phyloP scores from a whole-genome alignment of 176 grass and related monocot genomes.

The Metroxylon sagu region DNA sequence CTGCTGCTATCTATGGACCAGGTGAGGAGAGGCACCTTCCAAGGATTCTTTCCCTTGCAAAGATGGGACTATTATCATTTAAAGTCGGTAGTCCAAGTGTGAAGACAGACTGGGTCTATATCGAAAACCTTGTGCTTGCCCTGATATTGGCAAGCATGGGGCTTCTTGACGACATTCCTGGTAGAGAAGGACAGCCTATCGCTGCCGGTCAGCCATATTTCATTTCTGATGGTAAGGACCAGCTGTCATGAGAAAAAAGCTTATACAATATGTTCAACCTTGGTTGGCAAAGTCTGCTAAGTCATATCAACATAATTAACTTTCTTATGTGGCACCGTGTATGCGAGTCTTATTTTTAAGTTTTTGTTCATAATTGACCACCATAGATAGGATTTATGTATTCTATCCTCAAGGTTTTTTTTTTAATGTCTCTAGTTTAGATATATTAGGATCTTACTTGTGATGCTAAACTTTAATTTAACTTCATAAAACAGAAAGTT shows the following conservation, averaged over 20 bases:
- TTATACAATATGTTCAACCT: too few relatives aligned
- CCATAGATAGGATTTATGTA: too few relatives aligned
- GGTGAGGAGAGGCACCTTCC: constrained; percentile 81
- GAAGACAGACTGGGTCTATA: constrained; percentile 91
- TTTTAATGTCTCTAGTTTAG: too few relatives aligned
- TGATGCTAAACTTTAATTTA: too few relatives aligned
- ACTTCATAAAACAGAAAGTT: too few relatives aligned
- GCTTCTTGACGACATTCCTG: constrained; percentile 67
- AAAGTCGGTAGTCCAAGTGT: constrained; percentile 58
- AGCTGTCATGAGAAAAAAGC: neutral
- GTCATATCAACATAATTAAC: too few relatives aligned
- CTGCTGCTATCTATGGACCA: constrained; percentile 90
- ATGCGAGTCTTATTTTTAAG: too few relatives aligned
- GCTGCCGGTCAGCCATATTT: constrained; percentile 91
- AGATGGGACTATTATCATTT: constrained; percentile 71
- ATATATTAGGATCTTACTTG: too few relatives aligned
- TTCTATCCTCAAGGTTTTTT: too few relatives aligned
- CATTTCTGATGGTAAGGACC: constrained; percentile 78
- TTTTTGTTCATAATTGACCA: too few relatives aligned
- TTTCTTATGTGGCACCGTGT: too few relatives aligned
- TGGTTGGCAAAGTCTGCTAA: too few relatives aligned
- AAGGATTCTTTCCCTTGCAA: constrained; percentile 85
- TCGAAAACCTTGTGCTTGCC: constrained; percentile 92
- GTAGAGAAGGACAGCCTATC: constrained; percentile 51
- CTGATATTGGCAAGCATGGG: constrained; percentile 76